Evolutionary conservation across 208 protist species (phyloP).

Genomic region (Leishmania turanica): DNA sequence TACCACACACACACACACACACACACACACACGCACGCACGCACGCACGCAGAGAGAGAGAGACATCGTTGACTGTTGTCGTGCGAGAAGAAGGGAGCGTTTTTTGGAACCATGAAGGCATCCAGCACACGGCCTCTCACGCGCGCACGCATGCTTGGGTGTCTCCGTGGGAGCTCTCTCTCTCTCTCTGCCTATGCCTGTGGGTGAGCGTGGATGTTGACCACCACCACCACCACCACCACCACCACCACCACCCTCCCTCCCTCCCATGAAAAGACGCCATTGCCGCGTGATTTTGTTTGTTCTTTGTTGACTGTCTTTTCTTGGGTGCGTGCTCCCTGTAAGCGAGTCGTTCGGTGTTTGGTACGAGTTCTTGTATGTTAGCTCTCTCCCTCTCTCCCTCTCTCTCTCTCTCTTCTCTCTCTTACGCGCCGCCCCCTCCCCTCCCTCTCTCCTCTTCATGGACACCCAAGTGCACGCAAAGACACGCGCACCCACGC

Average conservation of each 20-base stretch:
- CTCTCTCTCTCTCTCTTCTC: too few species aligned
- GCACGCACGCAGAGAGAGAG: too few species aligned
- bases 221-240: not conserved
- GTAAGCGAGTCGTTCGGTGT: not conserved
- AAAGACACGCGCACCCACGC: not conserved
- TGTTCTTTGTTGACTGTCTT: not conserved
- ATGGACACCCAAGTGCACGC: not conserved
- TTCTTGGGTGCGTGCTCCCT: not conserved
- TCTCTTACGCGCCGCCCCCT: too few species aligned
- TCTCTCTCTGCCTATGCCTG: slow-evolving; percentile 9
- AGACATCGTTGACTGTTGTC: not conserved
- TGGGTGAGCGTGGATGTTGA: slow-evolving; percentile 4
- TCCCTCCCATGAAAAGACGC: not conserved
- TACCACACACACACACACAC: not conserved
- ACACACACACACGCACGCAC: not conserved
- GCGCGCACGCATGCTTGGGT: not conserved
- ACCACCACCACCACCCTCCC: not conserved
- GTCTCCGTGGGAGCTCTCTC: not conserved
- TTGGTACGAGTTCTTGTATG: not conserved
- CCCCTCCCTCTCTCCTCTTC: too few species aligned
- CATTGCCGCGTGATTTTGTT: not conserved
- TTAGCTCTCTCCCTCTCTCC: not conserved
- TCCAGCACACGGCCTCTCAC: not conserved
- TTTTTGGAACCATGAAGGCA: not conserved
- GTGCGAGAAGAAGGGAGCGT: not conserved